A percentile compares a stretch with the other conserved stretches of the same genome.
Conservation (phyloP, 2,329 filamentous ascomycete genomes). For the Penicillium brasilianum region DNA sequence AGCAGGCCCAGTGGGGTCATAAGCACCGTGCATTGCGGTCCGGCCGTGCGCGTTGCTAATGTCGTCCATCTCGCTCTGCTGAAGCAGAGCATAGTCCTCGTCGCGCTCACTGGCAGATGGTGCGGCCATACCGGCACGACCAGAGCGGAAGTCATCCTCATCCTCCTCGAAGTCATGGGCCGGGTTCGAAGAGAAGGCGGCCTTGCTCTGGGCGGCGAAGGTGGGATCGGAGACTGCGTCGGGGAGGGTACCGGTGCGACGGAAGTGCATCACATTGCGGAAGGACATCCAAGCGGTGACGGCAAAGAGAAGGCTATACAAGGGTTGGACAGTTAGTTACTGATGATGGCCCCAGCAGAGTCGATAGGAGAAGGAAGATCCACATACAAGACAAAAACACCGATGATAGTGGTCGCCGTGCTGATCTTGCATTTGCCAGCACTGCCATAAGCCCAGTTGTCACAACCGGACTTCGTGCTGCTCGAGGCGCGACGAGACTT, state of each 20-base stretch:
- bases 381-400: constrained; percentile 62
- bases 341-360: background rate
- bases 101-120: constrained; percentile 50
- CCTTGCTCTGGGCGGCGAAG: constrained; percentile 56
- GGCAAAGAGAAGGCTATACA: constrained; percentile 58
- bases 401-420: constrained; percentile 61
- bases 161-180: constrained; percentile 53
- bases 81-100: constrained; percentile 58
- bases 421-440: constrained; percentile 62
- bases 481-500: constrained; percentile 42
- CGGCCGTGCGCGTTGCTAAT: constrained; percentile 43
- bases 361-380: background rate
- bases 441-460: constrained; percentile 57
- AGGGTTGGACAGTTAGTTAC: constrained; percentile 10
- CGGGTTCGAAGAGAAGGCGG: constrained; percentile 54
- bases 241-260: constrained; percentile 61
- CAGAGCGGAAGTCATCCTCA: constrained; percentile 51
- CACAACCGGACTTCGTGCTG: constrained; percentile 37
- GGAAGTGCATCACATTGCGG: constrained; percentile 61
- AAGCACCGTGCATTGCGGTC: constrained; percentile 44
- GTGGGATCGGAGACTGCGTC: constrained; percentile 50
- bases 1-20: constrained; percentile 45
- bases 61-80: constrained; percentile 53
- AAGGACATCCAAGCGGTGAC: constrained; percentile 59
- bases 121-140: constrained; percentile 47